Evolutionary conservation across 2,329 filamentous ascomycete genomes (phyloP), one percentile per base, ranked within the genome.

Genomic region (Fusarium luffae): DNA sequence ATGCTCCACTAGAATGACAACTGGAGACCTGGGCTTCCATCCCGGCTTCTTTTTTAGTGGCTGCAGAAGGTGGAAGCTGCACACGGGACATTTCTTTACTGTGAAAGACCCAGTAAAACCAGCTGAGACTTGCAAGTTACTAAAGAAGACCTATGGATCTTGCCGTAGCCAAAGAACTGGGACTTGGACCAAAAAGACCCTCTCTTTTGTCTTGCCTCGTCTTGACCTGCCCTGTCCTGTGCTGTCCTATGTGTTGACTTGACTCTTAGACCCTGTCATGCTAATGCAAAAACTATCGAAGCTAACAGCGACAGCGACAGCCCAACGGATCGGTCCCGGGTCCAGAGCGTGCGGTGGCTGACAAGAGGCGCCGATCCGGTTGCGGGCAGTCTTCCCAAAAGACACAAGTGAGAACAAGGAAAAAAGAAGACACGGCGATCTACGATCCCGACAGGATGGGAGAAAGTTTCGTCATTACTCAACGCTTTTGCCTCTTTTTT

Each of bases 281-380:
- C 54, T 57, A 57, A 57, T 50, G 54, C 54, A 70, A 68, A 72
- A 58, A 68, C 73, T 73, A 75, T 75, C 73, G 66, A 70, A 63
- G 70, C 68, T 66, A 66, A 42, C 54, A 54, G 47, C 16, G 27
- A 49, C 48, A 49, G 61, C 34, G 27, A 49, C 48, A 49, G 61
- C 34, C 51, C 54, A 61, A 34, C 44, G 40, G 62, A 66, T 66
- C 64, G 59, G 66, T 70, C 59, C 54, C 64, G 55, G 57, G 66
- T 70, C 59, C 51, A 72, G 70, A 71, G 70, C 68, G 27, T 48
- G 40, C 49, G 49, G 63, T 70, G 68, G 63, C 68, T 47, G 48
- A 28, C 41, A 43, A 37, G 37, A 66, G 67, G 62, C 66, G 54
- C 51, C 46, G 58, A 70, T 69, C 46, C 62, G 54, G 43, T 47